A percentile compares a stretch with the other conserved stretches of the same genome.
phyloP scores from a whole-genome alignment of 2,329 filamentous ascomycete species.

The Daldinia sp. region DNA sequence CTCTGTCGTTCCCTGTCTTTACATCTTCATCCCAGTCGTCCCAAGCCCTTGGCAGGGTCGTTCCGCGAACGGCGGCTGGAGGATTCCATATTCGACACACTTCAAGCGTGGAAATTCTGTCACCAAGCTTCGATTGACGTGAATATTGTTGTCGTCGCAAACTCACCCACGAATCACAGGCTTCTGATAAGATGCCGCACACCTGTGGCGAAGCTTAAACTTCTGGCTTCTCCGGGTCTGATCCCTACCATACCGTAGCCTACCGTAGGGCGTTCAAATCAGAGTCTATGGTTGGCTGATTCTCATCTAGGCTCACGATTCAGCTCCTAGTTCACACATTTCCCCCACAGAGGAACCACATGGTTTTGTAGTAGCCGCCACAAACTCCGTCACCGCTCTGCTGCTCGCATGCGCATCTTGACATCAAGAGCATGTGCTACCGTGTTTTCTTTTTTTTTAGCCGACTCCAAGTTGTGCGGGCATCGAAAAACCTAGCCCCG shows the following conservation, averaged over 20 bases:
- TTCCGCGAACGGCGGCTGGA: slow-evolving; percentile 37
- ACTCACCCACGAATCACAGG: slow-evolving; percentile 37
- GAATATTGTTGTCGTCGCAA: slow-evolving; percentile 44
- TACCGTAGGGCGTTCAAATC: slow-evolving; percentile 24
- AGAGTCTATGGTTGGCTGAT: slow-evolving; percentile 24
- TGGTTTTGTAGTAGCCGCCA: slow-evolving; percentile 30
- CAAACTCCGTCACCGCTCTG: slow-evolving; percentile 35
- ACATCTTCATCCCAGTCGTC: background rate
- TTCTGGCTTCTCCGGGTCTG: slow-evolving; percentile 30
- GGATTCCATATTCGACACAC: slow-evolving; percentile 9
- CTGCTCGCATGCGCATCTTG: slow-evolving; percentile 30
- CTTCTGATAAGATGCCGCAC: slow-evolving; percentile 42
- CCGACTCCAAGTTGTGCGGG: background rate
- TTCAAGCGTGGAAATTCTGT: slow-evolving; percentile 17
- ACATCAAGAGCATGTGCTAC: slow-evolving; percentile 20
- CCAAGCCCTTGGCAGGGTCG: slow-evolving; percentile 38
- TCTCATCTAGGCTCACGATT: slow-evolving; percentile 30
- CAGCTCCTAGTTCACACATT: slow-evolving; percentile 29
- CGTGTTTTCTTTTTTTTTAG: slow-evolving; percentile 4
- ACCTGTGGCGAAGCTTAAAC: slow-evolving; percentile 36
- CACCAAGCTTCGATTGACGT: slow-evolving; percentile 35
- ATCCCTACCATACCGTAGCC: slow-evolving; percentile 26
- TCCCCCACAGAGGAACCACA: slow-evolving; percentile 39
- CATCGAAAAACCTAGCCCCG: slow-evolving; percentile 13
- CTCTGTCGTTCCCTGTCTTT: slow-evolving; percentile 14